phyloP scores from a whole-genome alignment of 2,329 filamentous ascomycete genomes.

The Fusarium chuoi region DNA sequence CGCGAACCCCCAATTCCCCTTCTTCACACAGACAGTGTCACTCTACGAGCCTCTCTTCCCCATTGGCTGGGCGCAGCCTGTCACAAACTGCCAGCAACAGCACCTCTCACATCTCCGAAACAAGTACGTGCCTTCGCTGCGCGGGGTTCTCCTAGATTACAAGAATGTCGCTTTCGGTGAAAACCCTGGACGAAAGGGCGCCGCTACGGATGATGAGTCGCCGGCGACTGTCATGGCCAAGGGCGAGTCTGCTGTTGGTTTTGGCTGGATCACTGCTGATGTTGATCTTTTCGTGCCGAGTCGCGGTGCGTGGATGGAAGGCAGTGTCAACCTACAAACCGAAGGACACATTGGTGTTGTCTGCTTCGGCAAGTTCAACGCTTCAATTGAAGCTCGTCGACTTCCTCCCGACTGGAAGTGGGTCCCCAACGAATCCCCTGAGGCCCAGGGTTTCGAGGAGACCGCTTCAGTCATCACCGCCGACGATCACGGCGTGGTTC shows the following conservation, averaged over 20 bases:
- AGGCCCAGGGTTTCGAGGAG: constrained; percentile 55
- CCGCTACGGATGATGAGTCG: constrained; percentile 60
- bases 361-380: constrained; percentile 92
- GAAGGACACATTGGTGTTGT: constrained; percentile 90
- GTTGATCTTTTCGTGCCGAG: constrained; percentile 84
- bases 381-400: constrained; percentile 80
- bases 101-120: constrained; percentile 80
- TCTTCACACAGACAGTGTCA: constrained; percentile 81
- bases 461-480: constrained; percentile 54
- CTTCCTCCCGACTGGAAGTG: constrained; percentile 85
- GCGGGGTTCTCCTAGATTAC: constrained; percentile 80
- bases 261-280: constrained; percentile 88
- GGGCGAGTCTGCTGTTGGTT: constrained; percentile 87
- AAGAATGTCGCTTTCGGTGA: constrained; percentile 74
- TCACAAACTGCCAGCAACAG: constrained; percentile 77
- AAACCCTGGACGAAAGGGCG: constrained; percentile 60
- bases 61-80: constrained; percentile 73
- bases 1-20: constrained; percentile 68
- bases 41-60: constrained; percentile 82
- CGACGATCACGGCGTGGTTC: constrained; percentile 63
- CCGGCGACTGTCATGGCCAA: constrained; percentile 63
- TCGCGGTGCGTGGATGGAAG: constrained; percentile 79
- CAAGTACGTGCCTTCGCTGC: constrained; percentile 77
- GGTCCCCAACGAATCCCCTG: constrained; percentile 66
- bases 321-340: constrained; percentile 85